Evolutionary conservation across 2,329 filamentous ascomycete species (phyloP).

Genomic region (Arthroderma sp.): DNA sequence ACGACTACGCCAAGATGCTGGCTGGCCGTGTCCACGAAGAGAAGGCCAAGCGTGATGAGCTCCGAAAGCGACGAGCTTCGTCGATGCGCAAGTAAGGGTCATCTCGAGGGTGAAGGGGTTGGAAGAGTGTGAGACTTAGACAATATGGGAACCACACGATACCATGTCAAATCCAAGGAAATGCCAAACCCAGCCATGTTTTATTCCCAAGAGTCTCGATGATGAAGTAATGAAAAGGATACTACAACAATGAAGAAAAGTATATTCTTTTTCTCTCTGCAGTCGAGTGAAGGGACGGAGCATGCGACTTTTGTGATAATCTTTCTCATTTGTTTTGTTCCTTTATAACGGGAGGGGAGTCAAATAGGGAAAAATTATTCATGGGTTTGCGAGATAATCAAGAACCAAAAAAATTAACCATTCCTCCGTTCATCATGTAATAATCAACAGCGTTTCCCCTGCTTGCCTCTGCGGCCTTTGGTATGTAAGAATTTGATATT

Average conservation of each 20-base stretch:
- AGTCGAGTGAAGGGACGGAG: background rate
- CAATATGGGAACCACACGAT: background rate
- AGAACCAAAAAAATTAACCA: slow-evolving; percentile 2
- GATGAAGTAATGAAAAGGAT: slow-evolving; percentile 6
- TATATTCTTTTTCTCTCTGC: slow-evolving; percentile 1
- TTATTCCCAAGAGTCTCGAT: background rate
- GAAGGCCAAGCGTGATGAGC: slow-evolving; percentile 85
- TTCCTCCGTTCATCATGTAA: background rate
- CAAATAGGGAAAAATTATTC: slow-evolving; percentile 6
- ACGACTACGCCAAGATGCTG: slow-evolving; percentile 91
- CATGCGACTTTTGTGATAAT: slow-evolving; percentile 1
- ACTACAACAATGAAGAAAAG: background rate
- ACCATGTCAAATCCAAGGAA: slow-evolving; percentile 3
- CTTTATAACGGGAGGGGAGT: slow-evolving; percentile 6
- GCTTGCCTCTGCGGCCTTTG: background rate
- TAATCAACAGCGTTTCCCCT: background rate
- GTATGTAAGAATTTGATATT: background rate
- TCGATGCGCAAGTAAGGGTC: slow-evolving; percentile 77
- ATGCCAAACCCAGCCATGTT: slow-evolving; percentile 1
- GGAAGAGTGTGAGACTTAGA: slow-evolving; percentile 3
- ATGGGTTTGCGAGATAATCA: slow-evolving; percentile 5
- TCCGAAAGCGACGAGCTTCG: slow-evolving; percentile 92
- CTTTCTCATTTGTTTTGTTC: slow-evolving; percentile 6
- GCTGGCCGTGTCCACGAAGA: slow-evolving; percentile 95
- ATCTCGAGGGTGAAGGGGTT: slow-evolving; percentile 7